These are phyloP conservation scores for Cairneyella variabilis DNA, from an alignment of 495 filamentous ascomycete species.

Conservation along the genomic window DNA sequence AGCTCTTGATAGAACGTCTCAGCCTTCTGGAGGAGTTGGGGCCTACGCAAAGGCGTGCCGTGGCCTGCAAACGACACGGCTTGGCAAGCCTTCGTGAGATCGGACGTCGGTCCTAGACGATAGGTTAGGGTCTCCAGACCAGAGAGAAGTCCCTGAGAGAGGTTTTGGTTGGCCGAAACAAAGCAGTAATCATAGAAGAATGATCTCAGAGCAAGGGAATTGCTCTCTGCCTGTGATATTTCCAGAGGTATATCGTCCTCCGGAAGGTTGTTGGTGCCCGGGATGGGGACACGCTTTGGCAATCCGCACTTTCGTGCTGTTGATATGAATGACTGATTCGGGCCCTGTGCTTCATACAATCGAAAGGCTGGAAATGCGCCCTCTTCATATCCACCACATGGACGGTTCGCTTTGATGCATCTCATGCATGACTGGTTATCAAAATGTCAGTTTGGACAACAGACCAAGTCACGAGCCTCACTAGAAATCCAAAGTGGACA, in stretches of 20 bases:
- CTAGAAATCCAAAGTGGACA: not conserved
- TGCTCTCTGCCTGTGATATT: constrained; percentile 16
- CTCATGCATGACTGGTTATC: constrained; percentile 28
- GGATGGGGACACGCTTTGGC: constrained; percentile 18
- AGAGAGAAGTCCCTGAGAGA: constrained; percentile 29
- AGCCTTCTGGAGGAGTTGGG: constrained; percentile 23
- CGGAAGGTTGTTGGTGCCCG: constrained; percentile 21
- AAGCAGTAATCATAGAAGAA: constrained; percentile 34
- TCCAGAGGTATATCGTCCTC: constrained; percentile 24
- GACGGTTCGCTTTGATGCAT: constrained; percentile 28
- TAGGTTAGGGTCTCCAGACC: constrained; percentile 27
- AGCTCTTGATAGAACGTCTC: constrained; percentile 28
- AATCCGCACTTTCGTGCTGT: constrained; percentile 31
- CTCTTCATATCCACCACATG: constrained; percentile 32
- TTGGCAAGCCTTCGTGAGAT: constrained; percentile 28
- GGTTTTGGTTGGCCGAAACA: constrained; percentile 17
- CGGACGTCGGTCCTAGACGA: constrained; percentile 21
- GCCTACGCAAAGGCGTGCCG: constrained; percentile 26
- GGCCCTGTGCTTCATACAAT: constrained; percentile 18
- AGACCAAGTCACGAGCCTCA: too few species aligned
- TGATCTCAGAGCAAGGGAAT: constrained; percentile 27
- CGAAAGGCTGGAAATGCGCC: constrained; percentile 22
- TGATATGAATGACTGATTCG: constrained; percentile 12
- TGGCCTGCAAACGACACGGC: constrained; percentile 27
- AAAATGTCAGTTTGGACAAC: not conserved